phyloP scores from a whole-genome alignment of 495 filamentous ascomycete genomes.

The Aspergillus funiculosus region DNA sequence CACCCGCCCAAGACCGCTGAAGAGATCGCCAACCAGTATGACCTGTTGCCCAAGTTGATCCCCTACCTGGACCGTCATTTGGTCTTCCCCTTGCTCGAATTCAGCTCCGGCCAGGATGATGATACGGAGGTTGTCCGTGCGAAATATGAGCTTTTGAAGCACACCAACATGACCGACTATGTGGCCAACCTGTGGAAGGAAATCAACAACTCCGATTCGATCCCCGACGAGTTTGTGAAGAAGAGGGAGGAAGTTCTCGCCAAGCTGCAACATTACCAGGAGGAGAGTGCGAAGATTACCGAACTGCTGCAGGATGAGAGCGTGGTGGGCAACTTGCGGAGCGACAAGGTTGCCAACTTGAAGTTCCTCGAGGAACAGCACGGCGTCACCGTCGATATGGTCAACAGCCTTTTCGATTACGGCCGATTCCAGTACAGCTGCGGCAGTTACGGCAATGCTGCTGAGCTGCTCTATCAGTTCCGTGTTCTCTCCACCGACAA shows the following conservation, averaged over 20 bases:
- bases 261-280: constrained; percentile 70
- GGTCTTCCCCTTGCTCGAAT: constrained; percentile 90
- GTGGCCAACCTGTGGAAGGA: constrained; percentile 83
- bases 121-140: constrained; percentile 67
- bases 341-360: constrained; percentile 96
- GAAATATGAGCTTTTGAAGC: constrained; percentile 87
- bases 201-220: constrained; percentile 69
- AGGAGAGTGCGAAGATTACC: constrained; percentile 78
- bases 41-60: constrained; percentile 83
- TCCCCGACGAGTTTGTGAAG: constrained; percentile 77
- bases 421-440: constrained; percentile 96
- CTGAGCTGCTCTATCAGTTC: constrained; percentile 90
- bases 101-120: constrained; percentile 56
- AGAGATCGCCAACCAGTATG: constrained; percentile 60
- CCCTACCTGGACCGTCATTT: constrained; percentile 92
- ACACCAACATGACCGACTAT: constrained; percentile 97
- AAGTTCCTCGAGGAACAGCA: constrained; percentile 92
- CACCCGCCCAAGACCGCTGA: constrained; percentile 46
- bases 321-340: constrained; percentile 79
- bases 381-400: constrained; percentile 87
- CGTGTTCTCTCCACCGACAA: constrained; percentile 95
- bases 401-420: constrained; percentile 87
- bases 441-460: constrained; percentile 81
- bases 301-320: constrained; percentile 79
- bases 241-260: constrained; percentile 85